phyloP scores from a whole-genome alignment of 768 basidiomycete species.

The Mycena latifolia region DNA sequence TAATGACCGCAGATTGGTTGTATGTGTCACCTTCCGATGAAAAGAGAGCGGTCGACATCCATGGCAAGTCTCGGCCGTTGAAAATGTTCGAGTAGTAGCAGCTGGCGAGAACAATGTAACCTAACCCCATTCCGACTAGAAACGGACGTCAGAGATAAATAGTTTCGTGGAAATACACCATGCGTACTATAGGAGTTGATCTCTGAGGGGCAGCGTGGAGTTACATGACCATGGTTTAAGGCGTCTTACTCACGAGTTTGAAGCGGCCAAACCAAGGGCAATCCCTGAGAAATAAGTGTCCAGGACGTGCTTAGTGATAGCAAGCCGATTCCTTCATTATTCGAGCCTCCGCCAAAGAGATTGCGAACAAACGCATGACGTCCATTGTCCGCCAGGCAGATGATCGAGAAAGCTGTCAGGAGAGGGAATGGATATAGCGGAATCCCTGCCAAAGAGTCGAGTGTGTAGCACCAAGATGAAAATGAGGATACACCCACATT shows the following conservation, averaged over 20 bases:
- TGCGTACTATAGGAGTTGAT: constrained; percentile 56
- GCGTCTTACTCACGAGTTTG: constrained; percentile 57
- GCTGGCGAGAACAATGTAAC: constrained; percentile 56
- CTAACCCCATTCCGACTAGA: constrained; percentile 62
- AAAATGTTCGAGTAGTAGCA: constrained; percentile 60
- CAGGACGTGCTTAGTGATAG: constrained; percentile 61
- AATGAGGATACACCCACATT: constrained; percentile 36
- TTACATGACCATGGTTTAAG: background rate
- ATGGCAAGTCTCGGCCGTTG: constrained; percentile 57
- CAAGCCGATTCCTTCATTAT: constrained; percentile 64
- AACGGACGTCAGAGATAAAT: constrained; percentile 5
- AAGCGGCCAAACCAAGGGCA: constrained; percentile 67
- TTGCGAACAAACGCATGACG: constrained; percentile 56
- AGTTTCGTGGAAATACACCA: background rate
- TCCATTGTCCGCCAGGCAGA: constrained; percentile 63
- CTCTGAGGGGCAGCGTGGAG: constrained; percentile 43
- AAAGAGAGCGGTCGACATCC: constrained; percentile 64
- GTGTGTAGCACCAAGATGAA: background rate
- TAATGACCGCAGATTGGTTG: constrained; percentile 57
- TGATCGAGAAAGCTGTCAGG: constrained; percentile 60
- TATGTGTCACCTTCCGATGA: constrained; percentile 49
- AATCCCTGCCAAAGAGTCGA: constrained; percentile 22
- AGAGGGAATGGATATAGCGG: constrained; percentile 42
- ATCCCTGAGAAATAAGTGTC: constrained; percentile 68
- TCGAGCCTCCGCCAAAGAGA: constrained; percentile 58